A percentile compares a stretch with the other conserved stretches of the same genome.
Conservation (phyloP, 768 basidiomycete genomes). For the Termitomyces sp. region DNA sequence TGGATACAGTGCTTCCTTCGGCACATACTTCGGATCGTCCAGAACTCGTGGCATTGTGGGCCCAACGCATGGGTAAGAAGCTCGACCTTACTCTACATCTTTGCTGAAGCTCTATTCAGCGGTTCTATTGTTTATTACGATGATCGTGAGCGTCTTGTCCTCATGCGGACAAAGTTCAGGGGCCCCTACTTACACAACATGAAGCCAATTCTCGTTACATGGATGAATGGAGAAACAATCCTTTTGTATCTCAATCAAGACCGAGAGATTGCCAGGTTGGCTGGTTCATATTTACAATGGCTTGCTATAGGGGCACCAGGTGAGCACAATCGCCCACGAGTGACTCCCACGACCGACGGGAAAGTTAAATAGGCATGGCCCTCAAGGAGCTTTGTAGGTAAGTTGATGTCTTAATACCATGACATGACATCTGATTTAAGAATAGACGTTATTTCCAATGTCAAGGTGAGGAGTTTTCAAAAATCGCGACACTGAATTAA, state of each 20-base stretch:
- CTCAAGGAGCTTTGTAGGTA: constrained; percentile 43
- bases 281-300: not conserved
- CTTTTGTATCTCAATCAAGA: constrained; percentile 2
- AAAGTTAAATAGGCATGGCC: constrained; percentile 28
- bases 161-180: not conserved
- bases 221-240: not conserved
- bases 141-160: not conserved
- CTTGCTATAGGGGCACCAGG: not conserved
- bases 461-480: constrained; percentile 41
- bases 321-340: not conserved
- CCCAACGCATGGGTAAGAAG: not conserved
- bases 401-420: not conserved
- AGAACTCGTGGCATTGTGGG: not conserved
- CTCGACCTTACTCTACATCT: not conserved
- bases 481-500: not conserved
- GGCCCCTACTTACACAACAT: not conserved
- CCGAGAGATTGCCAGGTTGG: not conserved
- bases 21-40: not conserved
- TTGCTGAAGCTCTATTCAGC: not conserved
- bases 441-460: constrained; percentile 68
- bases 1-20: not conserved
- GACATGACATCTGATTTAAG: not conserved
- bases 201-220: not conserved
- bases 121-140: not conserved
- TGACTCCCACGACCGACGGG: not conserved